Percentiles rank a stretch among this genome's conserved stretches.
phyloP scores from a whole-genome alignment of 2,329 filamentous ascomycete genomes.

The Fusarium robinianum region DNA sequence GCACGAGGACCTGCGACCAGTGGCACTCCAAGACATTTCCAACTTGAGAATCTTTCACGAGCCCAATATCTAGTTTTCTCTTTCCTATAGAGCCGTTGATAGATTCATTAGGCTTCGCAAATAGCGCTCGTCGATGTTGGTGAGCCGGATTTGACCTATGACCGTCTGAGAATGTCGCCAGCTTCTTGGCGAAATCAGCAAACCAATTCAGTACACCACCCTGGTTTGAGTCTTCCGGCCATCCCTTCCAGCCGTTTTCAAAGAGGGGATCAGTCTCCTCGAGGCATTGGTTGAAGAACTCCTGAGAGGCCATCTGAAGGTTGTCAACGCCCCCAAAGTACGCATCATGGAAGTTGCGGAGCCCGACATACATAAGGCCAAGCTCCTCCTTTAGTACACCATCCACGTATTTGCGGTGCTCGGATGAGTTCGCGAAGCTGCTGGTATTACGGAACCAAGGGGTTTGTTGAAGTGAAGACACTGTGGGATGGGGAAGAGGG shows the following conservation, averaged over 20 bases:
- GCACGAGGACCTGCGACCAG: conserved; percentile 50
- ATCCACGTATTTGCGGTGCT: conserved; percentile 41
- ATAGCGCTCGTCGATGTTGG: conserved; percentile 29
- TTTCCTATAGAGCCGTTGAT: conserved; percentile 30
- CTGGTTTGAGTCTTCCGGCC: conserved; percentile 42
- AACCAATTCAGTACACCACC: conserved; percentile 44
- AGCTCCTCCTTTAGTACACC: conserved; percentile 42
- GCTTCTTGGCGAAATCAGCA: conserved; percentile 32
- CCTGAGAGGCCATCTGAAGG: conserved; percentile 40
- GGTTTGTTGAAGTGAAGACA: conserved; percentile 39
- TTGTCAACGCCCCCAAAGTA: conserved; percentile 40
- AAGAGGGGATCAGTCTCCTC: conserved; percentile 40
- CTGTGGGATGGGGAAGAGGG: conserved; percentile 31
- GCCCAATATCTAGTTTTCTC: conserved; percentile 38
- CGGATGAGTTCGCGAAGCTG: conserved; percentile 43
- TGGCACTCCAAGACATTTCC: conserved; percentile 35
- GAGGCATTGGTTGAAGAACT: conserved; percentile 42
- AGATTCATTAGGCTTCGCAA: conserved; percentile 36
- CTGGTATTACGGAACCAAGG: conserved; percentile 39
- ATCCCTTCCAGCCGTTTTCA: conserved; percentile 39
- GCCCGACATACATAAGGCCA: conserved; percentile 40
- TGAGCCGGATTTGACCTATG: conserved; percentile 23
- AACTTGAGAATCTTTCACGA: conserved; percentile 38
- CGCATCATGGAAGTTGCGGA: conserved; percentile 41
- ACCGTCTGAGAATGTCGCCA: conserved; percentile 34